A percentile compares a stretch with the other conserved stretches of the same genome.
These are phyloP conservation scores for Aspergillus quadricinctus DNA, from an alignment of 2,329 filamentous ascomycete genomes.

Conservation along the genomic window DNA sequence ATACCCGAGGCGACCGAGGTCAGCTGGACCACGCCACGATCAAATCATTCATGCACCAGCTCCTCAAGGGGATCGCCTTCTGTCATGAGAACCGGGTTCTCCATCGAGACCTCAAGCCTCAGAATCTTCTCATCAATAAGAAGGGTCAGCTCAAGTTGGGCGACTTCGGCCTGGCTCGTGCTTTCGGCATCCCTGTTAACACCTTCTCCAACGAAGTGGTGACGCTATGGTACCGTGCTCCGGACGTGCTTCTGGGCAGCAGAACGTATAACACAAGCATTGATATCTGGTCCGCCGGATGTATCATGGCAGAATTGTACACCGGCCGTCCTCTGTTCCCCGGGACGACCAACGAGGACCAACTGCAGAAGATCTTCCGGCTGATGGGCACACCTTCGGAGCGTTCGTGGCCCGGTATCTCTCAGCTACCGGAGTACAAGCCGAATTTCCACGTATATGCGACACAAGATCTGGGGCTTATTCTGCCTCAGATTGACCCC, in stretches of 20 bases:
- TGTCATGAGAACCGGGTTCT: conserved; percentile 96
- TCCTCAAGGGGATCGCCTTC: conserved; percentile 92
- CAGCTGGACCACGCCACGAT: conserved; percentile 85
- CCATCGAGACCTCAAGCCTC: conserved; percentile 91
- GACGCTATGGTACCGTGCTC: conserved; percentile 94
- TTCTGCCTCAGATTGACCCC: conserved; percentile 85
- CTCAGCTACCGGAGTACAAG: conserved; percentile 96
- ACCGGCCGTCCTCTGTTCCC: conserved; percentile 93
- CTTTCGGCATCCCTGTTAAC: conserved; percentile 95
- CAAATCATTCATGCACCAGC: conserved; percentile 99
- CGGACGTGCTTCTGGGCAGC: conserved; percentile 88
- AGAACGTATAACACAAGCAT: conserved; percentile 99
- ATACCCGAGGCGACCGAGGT: conserved; percentile 82
- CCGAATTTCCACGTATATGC: conserved; percentile 89
- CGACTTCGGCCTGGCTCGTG: conserved; percentile 88
- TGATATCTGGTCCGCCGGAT: conserved; percentile 98
- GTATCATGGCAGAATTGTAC: conserved; percentile 99
- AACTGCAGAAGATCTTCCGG: conserved; percentile 93
- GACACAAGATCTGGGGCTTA: conserved; percentile 81
- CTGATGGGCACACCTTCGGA: conserved; percentile 98
- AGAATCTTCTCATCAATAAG: conserved; percentile 92
- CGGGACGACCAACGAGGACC: conserved; percentile 96
- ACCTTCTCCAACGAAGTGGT: conserved; percentile 98
- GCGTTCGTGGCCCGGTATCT: conserved; percentile 91
- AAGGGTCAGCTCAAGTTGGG: conserved; percentile 88